Evolutionary conservation across 2,329 filamentous ascomycete genomes (phyloP).

Genomic region (Cytospora schulzeri): DNA sequence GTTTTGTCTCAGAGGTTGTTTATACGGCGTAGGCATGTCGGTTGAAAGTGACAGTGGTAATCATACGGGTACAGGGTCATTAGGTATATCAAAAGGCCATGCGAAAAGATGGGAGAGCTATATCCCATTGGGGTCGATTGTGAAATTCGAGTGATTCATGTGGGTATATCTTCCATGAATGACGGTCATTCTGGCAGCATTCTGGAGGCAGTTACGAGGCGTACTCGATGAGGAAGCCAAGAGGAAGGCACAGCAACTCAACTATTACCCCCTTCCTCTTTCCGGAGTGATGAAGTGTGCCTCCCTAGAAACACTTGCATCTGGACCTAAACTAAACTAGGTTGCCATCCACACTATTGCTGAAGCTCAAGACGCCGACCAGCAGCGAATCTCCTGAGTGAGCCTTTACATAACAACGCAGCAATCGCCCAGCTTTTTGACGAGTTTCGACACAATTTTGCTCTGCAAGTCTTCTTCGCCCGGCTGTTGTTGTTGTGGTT

Average conservation of each 20-base stretch:
- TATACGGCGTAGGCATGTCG: slow-evolving; percentile 19
- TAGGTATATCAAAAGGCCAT: neutral
- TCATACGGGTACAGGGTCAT: neutral
- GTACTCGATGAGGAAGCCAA: neutral
- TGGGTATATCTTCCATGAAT: neutral
- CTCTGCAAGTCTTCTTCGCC: slow-evolving; percentile 62
- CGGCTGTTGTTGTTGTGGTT: slow-evolving; percentile 43
- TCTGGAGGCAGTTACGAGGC: neutral
- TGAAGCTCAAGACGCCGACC: neutral
- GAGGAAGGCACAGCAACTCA: too few relatives aligned
- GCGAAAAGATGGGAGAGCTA: neutral
- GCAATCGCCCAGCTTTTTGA: slow-evolving; percentile 62
- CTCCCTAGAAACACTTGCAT: neutral
- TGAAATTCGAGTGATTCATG: neutral
- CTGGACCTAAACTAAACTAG: neutral
- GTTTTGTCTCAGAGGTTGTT: slow-evolving; percentile 5
- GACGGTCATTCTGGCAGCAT: neutral
- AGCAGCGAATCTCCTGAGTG: neutral
- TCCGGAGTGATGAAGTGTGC: neutral
- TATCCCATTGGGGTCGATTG: neutral
- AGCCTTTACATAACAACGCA: slow-evolving; percentile 65
- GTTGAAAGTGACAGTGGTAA: neutral
- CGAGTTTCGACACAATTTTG: slow-evolving; percentile 60
- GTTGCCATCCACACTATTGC: neutral
- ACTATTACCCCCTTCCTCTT: neutral